These are phyloP conservation scores for Fistulina hepatica DNA, from an alignment of 1,284 basidiomycete genomes.

Conservation along the genomic window DNA sequence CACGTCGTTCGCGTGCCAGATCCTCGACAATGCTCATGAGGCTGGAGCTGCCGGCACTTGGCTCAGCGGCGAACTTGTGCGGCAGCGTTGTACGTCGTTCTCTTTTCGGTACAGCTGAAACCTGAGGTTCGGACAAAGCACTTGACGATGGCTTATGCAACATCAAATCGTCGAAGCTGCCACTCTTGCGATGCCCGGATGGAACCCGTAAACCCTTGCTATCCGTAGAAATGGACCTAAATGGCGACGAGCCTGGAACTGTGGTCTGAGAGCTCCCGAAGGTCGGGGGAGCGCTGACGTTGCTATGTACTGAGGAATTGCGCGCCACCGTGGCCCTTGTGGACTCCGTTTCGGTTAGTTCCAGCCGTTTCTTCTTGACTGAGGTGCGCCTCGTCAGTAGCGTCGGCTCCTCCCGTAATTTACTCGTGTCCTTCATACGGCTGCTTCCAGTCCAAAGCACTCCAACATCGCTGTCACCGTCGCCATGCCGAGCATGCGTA, in stretches of 20 bases:
- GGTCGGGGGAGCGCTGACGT: conserved; percentile 13
- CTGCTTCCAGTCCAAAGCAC: too few species aligned
- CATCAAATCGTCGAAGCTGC: conserved; percentile 1
- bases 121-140: conserved; percentile 7
- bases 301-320: conserved; percentile 15
- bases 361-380: too few species aligned
- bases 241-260: background rate
- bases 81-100: conserved; percentile 11
- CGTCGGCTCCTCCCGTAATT: conserved; percentile 8
- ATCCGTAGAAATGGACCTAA: background rate
- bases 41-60: conserved; percentile 24
- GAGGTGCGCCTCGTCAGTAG: conserved; percentile 6
- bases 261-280: conserved; percentile 2
- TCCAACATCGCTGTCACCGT: conserved; percentile 9
- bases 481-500: conserved; percentile 9
- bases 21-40: conserved; percentile 61
- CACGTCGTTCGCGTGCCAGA: conserved; percentile 30
- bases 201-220: too few species aligned
- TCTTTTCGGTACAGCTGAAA: conserved; percentile 4
- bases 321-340: conserved; percentile 10
- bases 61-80: conserved; percentile 5
- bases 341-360: too few species aligned
- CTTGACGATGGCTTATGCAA: background rate
- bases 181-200: background rate
- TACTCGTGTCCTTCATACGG: conserved; percentile 13